Evolutionary conservation across 2,329 filamentous ascomycete genomes (phyloP).

Genomic region (Ophiosphaerella herpotricha): DNA sequence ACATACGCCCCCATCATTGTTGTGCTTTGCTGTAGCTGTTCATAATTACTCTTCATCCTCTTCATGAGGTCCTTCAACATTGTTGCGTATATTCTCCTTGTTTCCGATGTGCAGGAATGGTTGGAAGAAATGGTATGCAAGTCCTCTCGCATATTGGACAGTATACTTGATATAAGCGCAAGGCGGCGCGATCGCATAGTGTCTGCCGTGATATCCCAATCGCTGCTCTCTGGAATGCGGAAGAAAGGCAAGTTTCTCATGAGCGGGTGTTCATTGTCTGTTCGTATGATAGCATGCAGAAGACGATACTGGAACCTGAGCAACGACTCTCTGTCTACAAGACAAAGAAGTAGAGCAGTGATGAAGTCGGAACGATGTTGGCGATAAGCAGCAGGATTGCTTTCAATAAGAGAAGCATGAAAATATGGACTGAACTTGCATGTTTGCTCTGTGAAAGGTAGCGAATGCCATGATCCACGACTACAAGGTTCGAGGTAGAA

Average conservation of each 20-base stretch:
- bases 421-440: slow-evolving; percentile 53
- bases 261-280: slow-evolving; percentile 52
- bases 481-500: slow-evolving; percentile 61
- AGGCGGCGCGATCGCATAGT: slow-evolving; percentile 62
- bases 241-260: slow-evolving; percentile 64
- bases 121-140: slow-evolving; percentile 42
- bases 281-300: slow-evolving; percentile 59
- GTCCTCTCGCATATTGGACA: slow-evolving; percentile 64
- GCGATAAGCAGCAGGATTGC: slow-evolving; percentile 47
- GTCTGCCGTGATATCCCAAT: slow-evolving; percentile 54
- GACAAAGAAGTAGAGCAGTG: slow-evolving; percentile 58
- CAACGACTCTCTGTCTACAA: slow-evolving; percentile 64
- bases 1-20: slow-evolving; percentile 60
- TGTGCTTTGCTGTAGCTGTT: slow-evolving; percentile 52
- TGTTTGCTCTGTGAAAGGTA: slow-evolving; percentile 52
- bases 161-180: slow-evolving; percentile 58
- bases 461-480: slow-evolving; percentile 54
- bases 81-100: slow-evolving; percentile 55
- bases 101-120: slow-evolving; percentile 36
- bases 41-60: slow-evolving; percentile 65
- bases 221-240: slow-evolving; percentile 39
- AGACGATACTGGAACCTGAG: slow-evolving; percentile 66
- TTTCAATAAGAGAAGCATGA: slow-evolving; percentile 47
- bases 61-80: slow-evolving; percentile 63
- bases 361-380: slow-evolving; percentile 56